Evolutionary conservation across 2,329 filamentous ascomycete genomes (phyloP).

Genomic region (Colletotrichum aenigma): DNA sequence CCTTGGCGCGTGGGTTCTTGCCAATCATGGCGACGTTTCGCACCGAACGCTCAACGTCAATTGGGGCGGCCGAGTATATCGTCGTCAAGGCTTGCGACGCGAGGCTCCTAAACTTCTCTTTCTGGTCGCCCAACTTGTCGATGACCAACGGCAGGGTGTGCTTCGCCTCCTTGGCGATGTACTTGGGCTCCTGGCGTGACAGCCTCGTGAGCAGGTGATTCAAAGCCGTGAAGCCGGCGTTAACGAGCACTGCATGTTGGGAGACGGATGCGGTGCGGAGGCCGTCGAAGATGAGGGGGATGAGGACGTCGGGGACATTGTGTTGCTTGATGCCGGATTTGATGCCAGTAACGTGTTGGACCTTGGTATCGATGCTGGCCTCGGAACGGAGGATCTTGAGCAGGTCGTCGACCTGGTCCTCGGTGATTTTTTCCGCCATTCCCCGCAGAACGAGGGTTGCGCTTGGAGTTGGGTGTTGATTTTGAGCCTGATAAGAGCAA

Average conservation of each 20-base stretch:
- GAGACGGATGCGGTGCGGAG: slow-evolving; percentile 76
- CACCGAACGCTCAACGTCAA: slow-evolving; percentile 80
- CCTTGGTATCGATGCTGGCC: slow-evolving; percentile 71
- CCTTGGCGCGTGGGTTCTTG: slow-evolving; percentile 84
- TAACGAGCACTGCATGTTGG: slow-evolving; percentile 77
- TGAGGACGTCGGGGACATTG: slow-evolving; percentile 78
- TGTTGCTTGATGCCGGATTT: slow-evolving; percentile 93
- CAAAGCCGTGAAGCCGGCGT: slow-evolving; percentile 85
- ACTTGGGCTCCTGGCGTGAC: slow-evolving; percentile 81
- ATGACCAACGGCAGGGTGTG: slow-evolving; percentile 76
- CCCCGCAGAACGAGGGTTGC: slow-evolving; percentile 15
- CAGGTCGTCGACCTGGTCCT: slow-evolving; percentile 62
- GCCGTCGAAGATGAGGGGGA: slow-evolving; percentile 81
- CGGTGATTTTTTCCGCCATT: slow-evolving; percentile 64
- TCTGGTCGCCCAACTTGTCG: slow-evolving; percentile 86
- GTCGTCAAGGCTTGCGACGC: slow-evolving; percentile 79
- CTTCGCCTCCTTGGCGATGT: slow-evolving; percentile 71
- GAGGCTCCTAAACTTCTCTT: slow-evolving; percentile 80
- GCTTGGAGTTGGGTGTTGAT: neutral
- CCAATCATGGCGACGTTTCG: slow-evolving; percentile 79
- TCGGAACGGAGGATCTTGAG: slow-evolving; percentile 62
- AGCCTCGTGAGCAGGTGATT: slow-evolving; percentile 87
- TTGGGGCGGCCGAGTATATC: slow-evolving; percentile 70
- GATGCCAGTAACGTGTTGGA: slow-evolving; percentile 72
- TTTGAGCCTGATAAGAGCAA: neutral